Conservation (phyloP, 2,329 filamentous ascomycete genomes). For the Fusarium gaditjirri region DNA sequence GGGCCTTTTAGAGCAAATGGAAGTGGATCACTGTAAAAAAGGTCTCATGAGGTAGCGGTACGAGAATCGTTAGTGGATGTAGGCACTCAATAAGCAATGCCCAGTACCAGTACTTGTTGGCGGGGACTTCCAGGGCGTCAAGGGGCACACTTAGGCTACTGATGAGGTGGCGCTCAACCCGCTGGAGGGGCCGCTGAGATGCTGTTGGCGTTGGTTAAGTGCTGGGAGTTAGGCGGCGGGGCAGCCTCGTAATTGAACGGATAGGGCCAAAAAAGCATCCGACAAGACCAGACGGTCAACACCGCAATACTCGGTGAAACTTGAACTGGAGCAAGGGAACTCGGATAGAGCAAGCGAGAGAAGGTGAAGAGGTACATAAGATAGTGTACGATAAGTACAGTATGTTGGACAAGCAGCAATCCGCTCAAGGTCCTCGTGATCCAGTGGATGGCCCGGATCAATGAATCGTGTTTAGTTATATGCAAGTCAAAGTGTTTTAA, state of each 20-base stretch:
- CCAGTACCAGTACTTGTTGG: constrained; percentile 25
- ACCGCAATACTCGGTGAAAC: constrained; percentile 29
- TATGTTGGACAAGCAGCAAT: not conserved
- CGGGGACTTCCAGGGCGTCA: constrained; percentile 13
- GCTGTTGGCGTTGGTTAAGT: constrained; percentile 14
- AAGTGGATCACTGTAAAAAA: constrained; percentile 9
- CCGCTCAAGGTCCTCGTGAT: not conserved
- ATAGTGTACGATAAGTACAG: not conserved
- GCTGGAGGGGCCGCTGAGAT: constrained; percentile 29
- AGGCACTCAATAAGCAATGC: not conserved
- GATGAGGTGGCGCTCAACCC: constrained; percentile 35
- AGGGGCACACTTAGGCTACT: constrained; percentile 24
- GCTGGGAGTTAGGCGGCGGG: constrained; percentile 30
- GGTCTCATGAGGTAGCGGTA: constrained; percentile 32
- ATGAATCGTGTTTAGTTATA: constrained; percentile 14
- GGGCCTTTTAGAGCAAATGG: constrained; percentile 12
- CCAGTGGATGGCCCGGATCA: constrained; percentile 5
- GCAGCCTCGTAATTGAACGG: constrained; percentile 35
- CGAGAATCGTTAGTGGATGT: not conserved
- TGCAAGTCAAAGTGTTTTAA: constrained; percentile 16
- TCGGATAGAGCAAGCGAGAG: constrained; percentile 10
- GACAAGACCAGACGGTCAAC: constrained; percentile 9
- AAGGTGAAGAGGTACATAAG: not conserved
- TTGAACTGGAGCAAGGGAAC: constrained; percentile 5
- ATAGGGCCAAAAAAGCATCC: constrained; percentile 9